A percentile compares a stretch with the other conserved stretches of the same genome.
Evolutionary conservation across 2,329 filamentous ascomycete genomes (phyloP).

Genomic region (Thielaviopsis euricoi): DNA sequence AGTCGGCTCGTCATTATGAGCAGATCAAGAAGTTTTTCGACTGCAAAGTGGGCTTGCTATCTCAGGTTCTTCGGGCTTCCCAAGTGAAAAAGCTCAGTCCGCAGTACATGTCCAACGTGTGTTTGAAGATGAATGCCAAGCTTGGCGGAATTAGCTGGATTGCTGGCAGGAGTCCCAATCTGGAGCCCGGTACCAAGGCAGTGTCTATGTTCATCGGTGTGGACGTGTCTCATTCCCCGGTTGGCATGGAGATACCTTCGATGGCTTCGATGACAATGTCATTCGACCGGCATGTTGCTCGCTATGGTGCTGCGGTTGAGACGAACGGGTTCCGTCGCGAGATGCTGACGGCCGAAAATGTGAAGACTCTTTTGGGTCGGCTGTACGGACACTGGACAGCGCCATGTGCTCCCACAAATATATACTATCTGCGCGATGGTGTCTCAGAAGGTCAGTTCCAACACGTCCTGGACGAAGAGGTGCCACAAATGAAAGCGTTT

Average conservation of each 20-base stretch:
- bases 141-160: constrained; percentile 62
- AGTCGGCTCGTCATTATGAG: constrained; percentile 45
- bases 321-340: constrained; percentile 73
- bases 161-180: constrained; percentile 20
- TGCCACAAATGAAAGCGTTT: constrained; percentile 49
- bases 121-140: constrained; percentile 95
- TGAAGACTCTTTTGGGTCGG: constrained; percentile 46
- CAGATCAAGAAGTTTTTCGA: constrained; percentile 82
- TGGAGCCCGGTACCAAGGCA: neutral
- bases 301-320: constrained; percentile 64
- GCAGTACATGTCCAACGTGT: constrained; percentile 86
- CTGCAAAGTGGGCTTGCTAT: constrained; percentile 66
- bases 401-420: constrained; percentile 13
- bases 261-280: constrained; percentile 81
- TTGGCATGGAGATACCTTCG: constrained; percentile 50
- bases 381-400: constrained; percentile 36
- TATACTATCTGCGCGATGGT: constrained; percentile 89
- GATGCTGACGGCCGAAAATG: constrained; percentile 53
- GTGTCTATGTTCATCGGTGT: constrained; percentile 72
- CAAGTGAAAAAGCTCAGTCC: constrained; percentile 54
- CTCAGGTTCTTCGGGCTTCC: constrained; percentile 60
- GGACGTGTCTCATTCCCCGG: constrained; percentile 73
- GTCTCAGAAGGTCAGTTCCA: constrained; percentile 76
- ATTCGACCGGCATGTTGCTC: constrained; percentile 51
- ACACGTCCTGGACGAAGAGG: constrained; percentile 64